phyloP scores from a whole-genome alignment of 2,329 filamentous ascomycete species.

The Helotiales sp. region DNA sequence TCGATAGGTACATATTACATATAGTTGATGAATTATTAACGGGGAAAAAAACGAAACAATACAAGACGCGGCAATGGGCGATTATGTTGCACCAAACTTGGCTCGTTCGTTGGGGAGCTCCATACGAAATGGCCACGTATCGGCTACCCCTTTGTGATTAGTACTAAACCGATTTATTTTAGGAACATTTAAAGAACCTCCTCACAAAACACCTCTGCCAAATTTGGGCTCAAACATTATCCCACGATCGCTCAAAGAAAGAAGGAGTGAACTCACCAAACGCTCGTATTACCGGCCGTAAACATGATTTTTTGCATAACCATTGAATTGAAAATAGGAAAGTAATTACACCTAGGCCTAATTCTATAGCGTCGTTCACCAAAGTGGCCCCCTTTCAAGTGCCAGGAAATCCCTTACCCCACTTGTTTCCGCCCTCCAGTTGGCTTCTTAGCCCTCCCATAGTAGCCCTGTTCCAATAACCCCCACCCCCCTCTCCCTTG shows the following conservation, averaged over 20 bases:
- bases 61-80: no score
- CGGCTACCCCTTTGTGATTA: no score
- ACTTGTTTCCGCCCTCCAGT: no score
- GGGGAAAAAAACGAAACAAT: neutral
- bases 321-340: neutral
- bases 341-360: neutral
- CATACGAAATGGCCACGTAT: neutral
- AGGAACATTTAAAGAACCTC: neutral
- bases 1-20: neutral
- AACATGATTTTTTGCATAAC: neutral
- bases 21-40: neutral
- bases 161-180: neutral
- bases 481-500: no score
- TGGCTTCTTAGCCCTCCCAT: no score
- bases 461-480: no score
- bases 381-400: neutral
- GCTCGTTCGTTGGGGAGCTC: neutral
- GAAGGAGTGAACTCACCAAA: neutral
- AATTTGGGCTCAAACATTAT: no score
- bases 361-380: neutral
- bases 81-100: neutral
- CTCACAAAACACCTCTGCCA: no score
- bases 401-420: neutral
- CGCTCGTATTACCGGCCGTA: neutral
- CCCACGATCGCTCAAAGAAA: neutral